Evolutionary conservation across 2,329 filamentous ascomycete genomes (phyloP).

Genomic region (Cordyceps farinosa): DNA sequence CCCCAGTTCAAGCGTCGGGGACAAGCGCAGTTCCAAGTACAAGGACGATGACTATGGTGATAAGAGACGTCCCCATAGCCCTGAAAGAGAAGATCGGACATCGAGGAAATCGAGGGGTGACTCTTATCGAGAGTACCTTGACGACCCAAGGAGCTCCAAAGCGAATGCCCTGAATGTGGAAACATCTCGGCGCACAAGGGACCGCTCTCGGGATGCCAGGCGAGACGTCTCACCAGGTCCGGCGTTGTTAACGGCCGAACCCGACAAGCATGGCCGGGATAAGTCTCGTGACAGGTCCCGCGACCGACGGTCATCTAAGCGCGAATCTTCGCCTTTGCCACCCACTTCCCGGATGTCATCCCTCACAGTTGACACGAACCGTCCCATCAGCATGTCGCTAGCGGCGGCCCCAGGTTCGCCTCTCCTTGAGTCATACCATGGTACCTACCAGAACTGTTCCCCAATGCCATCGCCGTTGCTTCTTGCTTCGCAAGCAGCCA

Average conservation of each 20-base stretch:
- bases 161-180: constrained; percentile 43
- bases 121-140: constrained; percentile 19
- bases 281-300: constrained; percentile 21
- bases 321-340: constrained; percentile 46
- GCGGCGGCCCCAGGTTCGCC: constrained; percentile 71
- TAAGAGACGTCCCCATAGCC: constrained; percentile 13
- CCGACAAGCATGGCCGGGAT: constrained; percentile 18
- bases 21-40: constrained; percentile 26
- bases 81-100: constrained; percentile 19
- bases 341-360: constrained; percentile 49
- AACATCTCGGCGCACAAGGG: constrained; percentile 33
- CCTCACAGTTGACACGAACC: constrained; percentile 48
- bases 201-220: constrained; percentile 33
- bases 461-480: constrained; percentile 86
- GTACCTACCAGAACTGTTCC: constrained; percentile 90
- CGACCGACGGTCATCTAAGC: constrained; percentile 34
- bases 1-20: constrained; percentile 20
- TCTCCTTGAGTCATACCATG: constrained; percentile 85
- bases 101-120: constrained; percentile 8
- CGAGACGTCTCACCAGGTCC: constrained; percentile 29
- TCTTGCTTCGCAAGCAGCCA: constrained; percentile 43
- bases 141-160: constrained; percentile 37
- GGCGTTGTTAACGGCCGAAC: constrained; percentile 23
- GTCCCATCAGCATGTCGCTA: constrained; percentile 41
- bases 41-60: constrained; percentile 15